Conservation (phyloP, 176 grass and related monocot genomes). For the Oryza officinalis region DNA sequence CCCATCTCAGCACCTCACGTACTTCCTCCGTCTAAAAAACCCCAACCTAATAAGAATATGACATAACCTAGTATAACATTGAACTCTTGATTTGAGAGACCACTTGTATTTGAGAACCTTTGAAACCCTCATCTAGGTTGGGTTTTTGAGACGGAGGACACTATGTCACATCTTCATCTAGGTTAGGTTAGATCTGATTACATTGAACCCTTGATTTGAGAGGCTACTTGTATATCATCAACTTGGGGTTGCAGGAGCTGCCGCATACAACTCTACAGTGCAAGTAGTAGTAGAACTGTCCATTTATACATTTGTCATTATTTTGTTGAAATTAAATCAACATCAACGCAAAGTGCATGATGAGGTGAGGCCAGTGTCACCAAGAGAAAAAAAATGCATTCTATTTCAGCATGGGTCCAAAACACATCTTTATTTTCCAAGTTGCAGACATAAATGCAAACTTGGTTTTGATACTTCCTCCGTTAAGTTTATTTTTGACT, state of each 20-base stretch:
- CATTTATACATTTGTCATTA: conserved; percentile 13
- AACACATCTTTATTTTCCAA: neutral
- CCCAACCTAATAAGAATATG: no score
- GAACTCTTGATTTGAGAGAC: no score
- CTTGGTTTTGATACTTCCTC: neutral
- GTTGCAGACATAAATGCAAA: neutral
- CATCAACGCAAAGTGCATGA: neutral
- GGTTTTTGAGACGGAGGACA: no score
- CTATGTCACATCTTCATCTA: no score
- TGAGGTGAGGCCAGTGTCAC: neutral
- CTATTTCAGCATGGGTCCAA: neutral
- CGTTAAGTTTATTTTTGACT: no score
- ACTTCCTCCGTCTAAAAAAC: no score
- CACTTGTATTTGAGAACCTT: no score
- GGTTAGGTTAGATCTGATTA: conserved; percentile 9
- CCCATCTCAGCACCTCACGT: neutral
- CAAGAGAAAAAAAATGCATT: neutral
- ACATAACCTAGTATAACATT: no score
- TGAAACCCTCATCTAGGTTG: no score
- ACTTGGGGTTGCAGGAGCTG: neutral
- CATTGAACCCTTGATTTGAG: conserved; percentile 20
- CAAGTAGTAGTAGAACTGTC: neutral
- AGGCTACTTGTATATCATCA: neutral
- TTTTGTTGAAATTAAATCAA: neutral
- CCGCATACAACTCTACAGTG: neutral